Conservation (phyloP, 768 basidiomycete genomes). For the Rhodocollybia butyracea region DNA sequence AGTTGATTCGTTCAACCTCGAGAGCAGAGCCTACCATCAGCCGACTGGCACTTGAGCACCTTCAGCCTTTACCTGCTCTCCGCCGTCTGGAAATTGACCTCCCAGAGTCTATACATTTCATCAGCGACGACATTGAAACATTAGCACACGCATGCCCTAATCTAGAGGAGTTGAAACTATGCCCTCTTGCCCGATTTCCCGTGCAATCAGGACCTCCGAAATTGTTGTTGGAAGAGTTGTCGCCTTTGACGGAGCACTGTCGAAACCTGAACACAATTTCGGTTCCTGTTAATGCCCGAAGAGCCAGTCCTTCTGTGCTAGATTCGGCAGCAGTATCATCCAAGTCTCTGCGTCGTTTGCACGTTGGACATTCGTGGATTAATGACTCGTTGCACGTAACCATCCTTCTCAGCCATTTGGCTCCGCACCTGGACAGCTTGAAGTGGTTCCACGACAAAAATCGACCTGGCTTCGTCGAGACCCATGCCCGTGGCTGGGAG, state of each 20-base stretch:
- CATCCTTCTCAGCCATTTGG: slow-evolving; percentile 73
- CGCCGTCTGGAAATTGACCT: slow-evolving; percentile 73
- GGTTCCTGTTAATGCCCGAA: slow-evolving; percentile 59
- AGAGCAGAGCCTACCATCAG: slow-evolving; percentile 59
- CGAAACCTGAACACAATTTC: slow-evolving; percentile 61
- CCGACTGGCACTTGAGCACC: slow-evolving; percentile 58
- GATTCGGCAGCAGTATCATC: slow-evolving; percentile 50
- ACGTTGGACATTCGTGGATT: slow-evolving; percentile 75
- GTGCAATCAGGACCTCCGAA: slow-evolving; percentile 46
- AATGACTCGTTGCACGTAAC: slow-evolving; percentile 66
- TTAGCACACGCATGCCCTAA: slow-evolving; percentile 63
- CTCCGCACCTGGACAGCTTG: slow-evolving; percentile 64
- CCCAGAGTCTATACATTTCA: slow-evolving; percentile 70
- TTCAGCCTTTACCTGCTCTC: slow-evolving; percentile 52
- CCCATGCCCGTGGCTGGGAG: slow-evolving; percentile 68
- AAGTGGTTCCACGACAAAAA: slow-evolving; percentile 81
- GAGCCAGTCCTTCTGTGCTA: slow-evolving; percentile 43
- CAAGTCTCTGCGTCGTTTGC: slow-evolving; percentile 62
- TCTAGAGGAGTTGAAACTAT: slow-evolving; percentile 65
- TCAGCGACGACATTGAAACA: slow-evolving; percentile 53
- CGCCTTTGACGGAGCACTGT: slow-evolving; percentile 56
- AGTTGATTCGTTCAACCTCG: slow-evolving; percentile 74
- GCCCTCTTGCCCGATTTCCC: slow-evolving; percentile 67
- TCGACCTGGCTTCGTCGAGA: slow-evolving; percentile 65
- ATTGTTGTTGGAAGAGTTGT: slow-evolving; percentile 62